Evolutionary conservation across 202 grass and related monocot species (phyloP), one percentile per base, ranked within the genome.

Genomic region (Carex sylvatica): DNA sequence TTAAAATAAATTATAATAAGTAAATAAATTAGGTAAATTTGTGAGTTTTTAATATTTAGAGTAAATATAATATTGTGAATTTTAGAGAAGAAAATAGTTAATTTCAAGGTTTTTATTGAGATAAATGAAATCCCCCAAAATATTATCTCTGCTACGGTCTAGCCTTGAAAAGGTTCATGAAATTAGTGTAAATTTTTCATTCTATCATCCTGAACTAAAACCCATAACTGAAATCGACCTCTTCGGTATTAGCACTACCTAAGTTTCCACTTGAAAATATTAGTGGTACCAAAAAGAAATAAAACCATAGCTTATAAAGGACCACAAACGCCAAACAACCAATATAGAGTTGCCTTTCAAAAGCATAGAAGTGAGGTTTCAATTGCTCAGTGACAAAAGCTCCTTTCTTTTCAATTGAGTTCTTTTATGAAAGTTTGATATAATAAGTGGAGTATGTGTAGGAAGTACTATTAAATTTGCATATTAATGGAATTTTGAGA

Each of bases 371-470:
- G 73, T 77, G 71, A 77, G 26, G 26, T 77, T 26, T 36, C 52
- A 77, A 11, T 77, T 59, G 74, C 52, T 36, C 1, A 19, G 28
- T 77, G 74, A 77, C 74, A 77, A 28, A 35, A 59, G 73, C 16
- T 77, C 16, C 28, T 1, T 4, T 35, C 16, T 77, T 19, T 36
- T 18, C 31, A 9, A 15, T 6, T 28, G 54, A 15, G 22, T 31
- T 69, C 65, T 77, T 62, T 58, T 58, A 58, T 6, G 51, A 77
- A 77, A 77, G 73, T n/a, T 77, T 18, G 24, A 58, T 15, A 19
- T n/a, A 56, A 77, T 77, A 56, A 77, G 73, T 77, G 73, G 73
- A 77, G 26, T 31, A 35, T 77, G 51, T 77, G 73, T 77, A 77
- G 73, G 73, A 77, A 77, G 56, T 77, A 16, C 52, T 58, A 26